Evolutionary conservation across 208 protist genomes (phyloP), one percentile per base, ranked within the genome.

Genomic region (Trypanosoma platydactyli): DNA sequence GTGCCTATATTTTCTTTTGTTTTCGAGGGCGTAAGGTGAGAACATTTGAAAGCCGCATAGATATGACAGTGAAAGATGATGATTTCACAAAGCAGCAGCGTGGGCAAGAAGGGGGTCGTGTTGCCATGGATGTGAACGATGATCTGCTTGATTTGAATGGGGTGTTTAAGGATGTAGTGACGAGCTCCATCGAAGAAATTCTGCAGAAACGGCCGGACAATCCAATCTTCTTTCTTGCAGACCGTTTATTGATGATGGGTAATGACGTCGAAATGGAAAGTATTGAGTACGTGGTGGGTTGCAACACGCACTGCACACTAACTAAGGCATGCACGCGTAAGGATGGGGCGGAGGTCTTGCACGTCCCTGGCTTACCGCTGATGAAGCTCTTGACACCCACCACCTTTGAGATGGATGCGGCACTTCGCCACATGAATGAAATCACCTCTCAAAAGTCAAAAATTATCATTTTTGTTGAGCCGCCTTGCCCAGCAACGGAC

Each of bases 401-500:
- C 25, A 29, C 49, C 6, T 90, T 85, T 64, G 80, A 86, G 15
- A 49, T 90, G 1, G 69, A 83, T 9, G 63, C 65, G 0, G 71
- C 67, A 18, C 24, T 90, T 15, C 68, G 67, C 53, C 38, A 68
- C 30, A 56, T 88, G 59, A 45, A 73, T 57, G 24, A 56, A 52
- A 22, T 73, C 27, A 66, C 68, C 53, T 12, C 41, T 40, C 42
- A 30, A 29, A 52, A 70, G 50, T 16, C 53, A 1, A 22, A 45
- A 70, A n/a, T 76, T 70, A 51, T 95, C 18, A 27, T 95, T 13
- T 44, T 92, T 58, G 58, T 95, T 25, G 89, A 95, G 65, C 68
- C 74, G 0, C 81, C 89, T 0, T n/a, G 46, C n/a, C 68, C 80
- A 7, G 76, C 78, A 12, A 49, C 54, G 18, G 68, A 81, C 5